phyloP scores from a whole-genome alignment of 1,139 yeast species.

The Hemisphaericaspora xylofermentans region DNA sequence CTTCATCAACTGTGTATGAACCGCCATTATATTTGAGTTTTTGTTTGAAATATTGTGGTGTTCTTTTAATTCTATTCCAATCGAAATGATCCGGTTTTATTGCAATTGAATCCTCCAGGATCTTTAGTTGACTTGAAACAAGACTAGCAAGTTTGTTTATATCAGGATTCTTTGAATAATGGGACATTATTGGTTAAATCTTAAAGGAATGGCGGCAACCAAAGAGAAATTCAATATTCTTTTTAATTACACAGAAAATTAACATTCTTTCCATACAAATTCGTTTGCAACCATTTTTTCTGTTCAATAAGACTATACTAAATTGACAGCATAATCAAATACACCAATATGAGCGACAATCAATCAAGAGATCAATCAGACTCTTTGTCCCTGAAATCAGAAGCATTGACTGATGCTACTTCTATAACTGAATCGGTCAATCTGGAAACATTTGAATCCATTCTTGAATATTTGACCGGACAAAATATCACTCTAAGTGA shows the following conservation, averaged over 20 bases:
- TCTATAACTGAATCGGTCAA: neutral
- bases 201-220: neutral
- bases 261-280: no score
- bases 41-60: slow-evolving; percentile 35
- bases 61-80: slow-evolving; percentile 27
- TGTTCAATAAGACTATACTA: neutral
- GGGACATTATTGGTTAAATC: neutral
- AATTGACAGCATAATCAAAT: neutral
- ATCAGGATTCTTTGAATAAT: slow-evolving; percentile 8
- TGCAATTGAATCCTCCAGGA: slow-evolving; percentile 16
- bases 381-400: neutral
- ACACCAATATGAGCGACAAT: neutral
- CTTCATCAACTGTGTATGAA: slow-evolving; percentile 37
- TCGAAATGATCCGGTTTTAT: slow-evolving; percentile 19
- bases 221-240: no score
- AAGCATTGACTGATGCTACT: neutral
- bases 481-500: neutral
- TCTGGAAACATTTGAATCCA: slow-evolving; percentile 3
- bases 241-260: no score
- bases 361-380: neutral
- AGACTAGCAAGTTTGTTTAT: slow-evolving; percentile 13
- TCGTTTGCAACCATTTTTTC: slow-evolving; percentile 1
- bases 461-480: slow-evolving; percentile 4
- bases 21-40: slow-evolving; percentile 26
- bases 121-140: slow-evolving; percentile 18